Base-by-base conservation (phyloP, 148 eudicot species). In the Diospyros lotus region DNA sequence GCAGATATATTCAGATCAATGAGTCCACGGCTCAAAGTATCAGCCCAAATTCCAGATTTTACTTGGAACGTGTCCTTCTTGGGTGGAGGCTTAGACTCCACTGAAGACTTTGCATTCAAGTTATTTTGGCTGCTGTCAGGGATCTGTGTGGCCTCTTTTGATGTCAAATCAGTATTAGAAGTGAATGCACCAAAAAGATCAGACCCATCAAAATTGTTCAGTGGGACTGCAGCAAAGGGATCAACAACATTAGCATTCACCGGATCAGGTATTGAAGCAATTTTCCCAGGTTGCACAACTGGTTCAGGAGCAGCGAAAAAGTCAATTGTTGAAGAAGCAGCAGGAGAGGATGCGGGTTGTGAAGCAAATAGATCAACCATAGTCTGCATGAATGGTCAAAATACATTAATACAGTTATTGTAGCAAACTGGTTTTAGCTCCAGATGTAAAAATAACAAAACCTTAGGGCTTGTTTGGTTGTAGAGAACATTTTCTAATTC, bases 1-100 rank as follows among this genome's bases (percentile, higher is more conserved):
- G 97, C 97, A 88, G 97, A 72, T 80, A 95, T 95, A 80, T 95
- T 95, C 40, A 95, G 94, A 85, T 95, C 99, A 83, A 95, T 95
- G 71, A 95, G 68, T 62, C 99, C 99, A 77, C 97, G 97, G 84
- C 94, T 95, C 76, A 95, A 80, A 71, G 98, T 89, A 82, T 95
- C 99, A 46, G 99, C 90, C 99, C 99, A 95, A 75, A 95, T 86
- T 77, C 98, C 97, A 78, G 98, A 95, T 80, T 93, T 95, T 54
- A 95, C 99, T 84, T 89, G 94, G 79, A 93, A 95, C 62, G 55
- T 71, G 42, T 74, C 87, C 82, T 77, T 86, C 72, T 89, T 90
- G 9, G 80, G 74, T 74, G 88, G 82, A 83, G 83, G 73, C 73
- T 72, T 87, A 64, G 85, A 54, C 71, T 79, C 94, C 75, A 69